Conservation (phyloP, 140 eudicot species). For the Erigeron philadelphicus region DNA sequence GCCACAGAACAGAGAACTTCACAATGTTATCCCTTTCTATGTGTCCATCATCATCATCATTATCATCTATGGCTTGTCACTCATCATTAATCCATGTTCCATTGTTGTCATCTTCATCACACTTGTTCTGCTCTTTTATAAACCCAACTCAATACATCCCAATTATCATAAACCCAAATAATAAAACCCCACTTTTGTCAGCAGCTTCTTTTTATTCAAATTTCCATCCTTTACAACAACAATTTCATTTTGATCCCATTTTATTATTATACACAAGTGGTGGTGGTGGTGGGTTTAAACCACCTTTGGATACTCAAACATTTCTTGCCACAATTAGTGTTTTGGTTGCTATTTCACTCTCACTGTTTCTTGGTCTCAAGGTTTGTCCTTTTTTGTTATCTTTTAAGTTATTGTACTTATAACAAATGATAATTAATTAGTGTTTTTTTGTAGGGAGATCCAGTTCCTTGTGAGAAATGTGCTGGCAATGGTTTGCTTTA, state of each 20-base stretch:
- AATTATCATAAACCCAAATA: conserved; percentile 25
- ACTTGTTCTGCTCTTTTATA: conserved; percentile 18
- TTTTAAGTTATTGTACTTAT: not conserved
- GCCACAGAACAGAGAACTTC: conserved; percentile 28
- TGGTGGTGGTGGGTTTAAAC: conserved; percentile 39
- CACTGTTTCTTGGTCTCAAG: conserved; percentile 92
- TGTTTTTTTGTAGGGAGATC: conserved; percentile 75
- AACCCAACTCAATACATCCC: conserved; percentile 39
- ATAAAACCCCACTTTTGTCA: conserved; percentile 32
- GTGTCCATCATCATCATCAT: not conserved
- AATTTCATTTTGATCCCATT: conserved; percentile 46
- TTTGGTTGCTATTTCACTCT: conserved; percentile 76
- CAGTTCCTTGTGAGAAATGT: conserved; percentile 90
- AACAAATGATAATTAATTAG: conserved; percentile 19
- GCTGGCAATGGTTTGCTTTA: conserved; percentile 82
- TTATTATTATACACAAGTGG: conserved; percentile 37
- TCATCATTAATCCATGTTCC: conserved; percentile 24
- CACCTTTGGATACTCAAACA: conserved; percentile 75
- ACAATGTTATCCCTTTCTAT: conserved; percentile 31
- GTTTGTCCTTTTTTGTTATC: conserved; percentile 17
- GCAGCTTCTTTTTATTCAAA: conserved; percentile 30
- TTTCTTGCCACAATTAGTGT: conserved; percentile 74
- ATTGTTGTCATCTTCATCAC: conserved; percentile 26
- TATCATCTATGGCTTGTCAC: conserved; percentile 38
- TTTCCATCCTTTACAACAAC: conserved; percentile 32